Base-by-base conservation (phyloP, 129 eudicot genomes). In the Tanacetum coccineum region DNA sequence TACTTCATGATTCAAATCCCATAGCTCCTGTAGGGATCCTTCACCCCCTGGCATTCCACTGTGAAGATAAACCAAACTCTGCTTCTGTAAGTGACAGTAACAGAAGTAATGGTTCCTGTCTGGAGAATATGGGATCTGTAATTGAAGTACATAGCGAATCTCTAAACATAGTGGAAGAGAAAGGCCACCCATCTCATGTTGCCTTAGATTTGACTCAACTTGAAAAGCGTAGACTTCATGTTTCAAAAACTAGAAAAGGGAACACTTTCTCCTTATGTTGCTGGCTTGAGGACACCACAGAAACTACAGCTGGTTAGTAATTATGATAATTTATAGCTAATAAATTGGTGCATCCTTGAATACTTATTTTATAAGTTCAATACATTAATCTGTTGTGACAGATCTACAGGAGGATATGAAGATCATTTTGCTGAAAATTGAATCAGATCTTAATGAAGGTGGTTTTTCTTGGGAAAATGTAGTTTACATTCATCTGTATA, bases 21-120 rank as follows among this genome's bases (percentile, higher is more conserved):
- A 93, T 93, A 75, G 95, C 95, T 79, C 89, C 98, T 53, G 96
- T 93, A 46, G 98, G 96, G 65, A 81, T 93, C 66, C 96, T 93
- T 80, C 98, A 93, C 78, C 98, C 96, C 32, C 62, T 84, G 78
- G 79, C 80, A 64, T 93, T 83, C 78, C 98, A 88, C 78, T 75
- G 84, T 70, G 95, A 88, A 81, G 68, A 73, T 36, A 93, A 88
- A 77, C 32, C 42, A 53, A 71, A 63, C 53, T 30, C 73, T 45
- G 65, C 49, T 25, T 53, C 62, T 63, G 56, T 32, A 26, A 66
- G 73, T 78, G 87, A 68, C 51, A 39, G 22, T 51, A 72, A 71
- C 68, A 50, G 64, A 67, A 76, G 39, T 49, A 73, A 82, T 60
- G 87, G 71, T 48, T 52, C 71, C 52, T 25, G 58, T 77, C 52